Evolutionary conservation across 768 basidiomycete species (phyloP), one percentile per base, ranked within the genome.

Genomic region (Amanita molliuscula): DNA sequence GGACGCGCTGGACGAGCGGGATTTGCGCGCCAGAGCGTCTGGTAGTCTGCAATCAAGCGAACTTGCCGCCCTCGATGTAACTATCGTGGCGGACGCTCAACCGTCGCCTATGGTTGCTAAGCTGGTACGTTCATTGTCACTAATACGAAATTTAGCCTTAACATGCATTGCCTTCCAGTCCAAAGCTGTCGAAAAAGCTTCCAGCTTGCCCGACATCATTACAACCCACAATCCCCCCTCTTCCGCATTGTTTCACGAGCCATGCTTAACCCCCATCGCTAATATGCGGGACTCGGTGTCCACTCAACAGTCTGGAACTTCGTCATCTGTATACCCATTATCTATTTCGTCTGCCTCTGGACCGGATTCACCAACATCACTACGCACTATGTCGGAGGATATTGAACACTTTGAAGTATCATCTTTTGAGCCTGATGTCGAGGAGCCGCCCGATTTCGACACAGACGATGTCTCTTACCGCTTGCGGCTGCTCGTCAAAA

Each of bases 391-490:
- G 46, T 65, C 63, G n/a, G 68, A 63, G 57, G 71, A 64, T 65
- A 58, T 53, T 41, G 67, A 68, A 20, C 64, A 71, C n/a, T 61
- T 74, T 53, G 66, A 74, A 37, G 56, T 72, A 28, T 67, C 76
- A n/a, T 67, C 74, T 1, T 68, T 74, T 48, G 70, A 72, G 44
- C 65, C 77, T 13, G 78, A 77, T 23, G 69, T 69, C 15, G 73
- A 69, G 31, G 76, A 69, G 42, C 62, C 70, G 23, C 72, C 77
- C 55, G 75, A 71, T 46, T 79, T 74, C 55, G 74, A 79, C 57
- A 73, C 75, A 18, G 88, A 92, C 64, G 89, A 92, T 59, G 88
- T 91, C 35, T 81, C 87, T 16, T 88, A 88, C 66, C 84, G 89
- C 20, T 77, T 92, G 16, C 83, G 81, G 35, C 75, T 92, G 47